phyloP scores from a whole-genome alignment of 1,284 basidiomycete species.

The Malassezia globosa region DNA sequence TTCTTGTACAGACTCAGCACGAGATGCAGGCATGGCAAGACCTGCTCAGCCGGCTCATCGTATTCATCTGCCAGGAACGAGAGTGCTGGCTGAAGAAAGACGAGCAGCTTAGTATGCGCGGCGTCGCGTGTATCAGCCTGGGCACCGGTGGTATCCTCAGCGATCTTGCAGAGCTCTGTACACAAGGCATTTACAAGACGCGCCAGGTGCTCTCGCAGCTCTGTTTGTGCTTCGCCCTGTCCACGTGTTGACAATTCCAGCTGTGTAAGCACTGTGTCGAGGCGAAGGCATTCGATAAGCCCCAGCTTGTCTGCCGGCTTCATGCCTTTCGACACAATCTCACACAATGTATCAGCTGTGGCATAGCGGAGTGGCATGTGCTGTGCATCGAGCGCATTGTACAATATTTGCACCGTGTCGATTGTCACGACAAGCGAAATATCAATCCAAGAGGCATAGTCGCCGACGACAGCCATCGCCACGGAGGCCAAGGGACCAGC shows the following conservation, averaged over 20 bases:
- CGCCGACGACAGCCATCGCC: slow-evolving; percentile 77
- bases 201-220: slow-evolving; percentile 78
- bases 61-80: slow-evolving; percentile 79
- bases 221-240: slow-evolving; percentile 55
- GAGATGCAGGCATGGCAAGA: slow-evolving; percentile 31
- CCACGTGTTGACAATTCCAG: slow-evolving; percentile 34
- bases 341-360: slow-evolving; percentile 65
- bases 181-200: slow-evolving; percentile 73
- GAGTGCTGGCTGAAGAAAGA: slow-evolving; percentile 69
- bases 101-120: slow-evolving; percentile 59
- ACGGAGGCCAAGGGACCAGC: slow-evolving; percentile 73
- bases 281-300: slow-evolving; percentile 75
- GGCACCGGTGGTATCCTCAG: slow-evolving; percentile 55
- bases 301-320: slow-evolving; percentile 84
- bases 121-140: slow-evolving; percentile 59
- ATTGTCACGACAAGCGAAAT: slow-evolving; percentile 90
- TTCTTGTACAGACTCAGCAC: slow-evolving; percentile 41
- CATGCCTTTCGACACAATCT: slow-evolving; percentile 80
- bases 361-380: slow-evolving; percentile 60
- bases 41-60: slow-evolving; percentile 39
- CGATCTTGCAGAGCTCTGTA: slow-evolving; percentile 69
- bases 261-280: slow-evolving; percentile 27
- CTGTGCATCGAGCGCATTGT: slow-evolving; percentile 57
- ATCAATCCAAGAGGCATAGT: slow-evolving; percentile 97
- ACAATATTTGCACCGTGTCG: slow-evolving; percentile 72